A percentile compares a stretch with the other conserved stretches of the same genome.
Conservation (phyloP, 495 filamentous ascomycete genomes). For the Annulohypoxylon maeteangense region DNA sequence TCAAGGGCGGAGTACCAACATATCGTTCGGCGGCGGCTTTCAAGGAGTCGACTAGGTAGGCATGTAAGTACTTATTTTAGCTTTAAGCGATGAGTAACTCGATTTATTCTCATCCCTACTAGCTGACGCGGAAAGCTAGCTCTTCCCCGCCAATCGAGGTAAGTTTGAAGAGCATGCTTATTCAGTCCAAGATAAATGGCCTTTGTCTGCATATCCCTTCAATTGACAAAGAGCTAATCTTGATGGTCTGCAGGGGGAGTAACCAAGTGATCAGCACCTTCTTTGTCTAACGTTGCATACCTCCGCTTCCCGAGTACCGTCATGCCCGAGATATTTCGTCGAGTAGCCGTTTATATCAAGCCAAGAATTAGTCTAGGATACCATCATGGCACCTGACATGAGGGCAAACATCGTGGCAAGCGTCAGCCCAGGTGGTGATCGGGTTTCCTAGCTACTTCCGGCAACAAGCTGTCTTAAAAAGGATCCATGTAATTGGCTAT, state of each 20-base stretch:
- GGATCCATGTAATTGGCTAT: background rate
- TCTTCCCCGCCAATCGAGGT: background rate
- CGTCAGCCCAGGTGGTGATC: background rate
- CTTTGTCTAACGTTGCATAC: background rate
- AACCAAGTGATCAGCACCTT: background rate
- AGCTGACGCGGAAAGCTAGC: background rate
- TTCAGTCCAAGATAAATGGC: background rate
- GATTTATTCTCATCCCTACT: background rate
- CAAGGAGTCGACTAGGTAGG: background rate
- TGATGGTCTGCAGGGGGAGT: background rate
- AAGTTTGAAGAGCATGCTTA: background rate
- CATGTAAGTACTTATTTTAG: background rate
- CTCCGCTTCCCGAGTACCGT: background rate
- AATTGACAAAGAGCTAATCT: background rate
- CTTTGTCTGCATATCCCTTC: background rate
- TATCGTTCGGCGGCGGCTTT: conserved; percentile 2
- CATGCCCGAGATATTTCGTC: background rate
- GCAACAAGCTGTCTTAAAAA: background rate
- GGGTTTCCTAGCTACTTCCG: background rate
- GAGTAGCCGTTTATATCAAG: background rate
- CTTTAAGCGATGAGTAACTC: background rate
- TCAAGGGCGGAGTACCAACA: background rate
- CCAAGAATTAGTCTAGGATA: background rate
- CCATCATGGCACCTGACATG: background rate
- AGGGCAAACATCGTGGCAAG: background rate